Conservation (phyloP, 495 filamentous ascomycete genomes). For the Penicillium robsamsonii region DNA sequence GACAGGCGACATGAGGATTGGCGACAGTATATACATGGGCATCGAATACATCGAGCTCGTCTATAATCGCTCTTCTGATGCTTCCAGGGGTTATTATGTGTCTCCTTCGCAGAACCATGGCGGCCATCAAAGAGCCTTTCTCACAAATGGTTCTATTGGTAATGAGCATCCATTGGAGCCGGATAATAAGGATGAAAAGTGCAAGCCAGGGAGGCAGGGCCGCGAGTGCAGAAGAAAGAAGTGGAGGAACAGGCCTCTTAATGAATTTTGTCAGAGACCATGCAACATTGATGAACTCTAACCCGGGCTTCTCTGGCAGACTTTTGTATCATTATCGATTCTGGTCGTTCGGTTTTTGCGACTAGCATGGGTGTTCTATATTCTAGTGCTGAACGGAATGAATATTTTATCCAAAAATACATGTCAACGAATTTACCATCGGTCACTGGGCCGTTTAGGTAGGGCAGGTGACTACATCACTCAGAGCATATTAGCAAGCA, state of each 20-base stretch:
- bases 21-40: conserved; percentile 60
- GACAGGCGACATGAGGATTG: conserved; percentile 67
- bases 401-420: neutral
- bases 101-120: conserved; percentile 17
- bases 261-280: conserved; percentile 6
- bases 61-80: conserved; percentile 52
- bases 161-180: neutral
- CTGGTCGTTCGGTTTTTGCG: neutral
- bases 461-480: no score
- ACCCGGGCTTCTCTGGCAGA: neutral
- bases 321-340: neutral
- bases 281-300: conserved; percentile 9
- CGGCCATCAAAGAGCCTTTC: conserved; percentile 11
- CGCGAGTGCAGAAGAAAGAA: conserved; percentile 9
- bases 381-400: neutral
- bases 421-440: no score
- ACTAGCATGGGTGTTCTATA: neutral
- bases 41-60: conserved; percentile 74
- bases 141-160: neutral
- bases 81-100: neutral
- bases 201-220: conserved; percentile 7
- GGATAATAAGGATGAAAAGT: neutral
- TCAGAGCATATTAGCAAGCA: no score
- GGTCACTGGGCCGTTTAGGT: no score
- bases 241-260: neutral